Base-by-base conservation (phyloP, 345 rosid species). In the Crucihimalaya himalaica region DNA sequence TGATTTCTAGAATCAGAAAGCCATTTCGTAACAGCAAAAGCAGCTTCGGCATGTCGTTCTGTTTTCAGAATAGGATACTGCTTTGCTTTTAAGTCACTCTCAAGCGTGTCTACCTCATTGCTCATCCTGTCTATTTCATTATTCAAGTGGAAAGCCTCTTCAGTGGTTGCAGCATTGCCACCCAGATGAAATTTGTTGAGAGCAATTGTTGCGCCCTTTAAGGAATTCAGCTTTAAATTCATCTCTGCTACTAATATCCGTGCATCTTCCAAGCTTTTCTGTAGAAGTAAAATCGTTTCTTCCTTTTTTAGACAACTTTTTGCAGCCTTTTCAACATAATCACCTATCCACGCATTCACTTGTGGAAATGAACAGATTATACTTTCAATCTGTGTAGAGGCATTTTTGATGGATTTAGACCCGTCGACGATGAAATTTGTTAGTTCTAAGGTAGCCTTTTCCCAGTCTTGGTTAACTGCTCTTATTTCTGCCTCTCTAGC, bases 221-320 rank as follows among this genome's bases (percentile, higher is more conserved):
- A 82, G 63, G 85, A 82, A 80, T 72, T 82, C 64, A 91, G 78
- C 81, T 86, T 93, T 80, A 83, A 77, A 68, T 91, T 91, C 98
- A 91, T 84, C 53, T 86, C 98, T 51, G 64, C 50, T 42, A 84
- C 83, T 86, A 85, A 80, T 77, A 82, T 84, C 78, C 82, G 88
- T 68, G 98, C 91, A 71, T 88, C 92, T 83, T 88, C 94, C 83
- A 93, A 85, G 83, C 96, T 87, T 81, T 80, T 83, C 78, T 93
- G 89, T 46, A 93, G 85, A 63, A 78, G 83, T 65, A 85, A 79
- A 70, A 89, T 85, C 60, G 84, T 81, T 81, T 89, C 92, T 79
- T 93, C 97, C 81, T 91, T 91, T 73, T 85, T 88, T 60, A 89
- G 80, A 84, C 91, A 93, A 70, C 80, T 85, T 79, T 75, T 81